These are phyloP conservation scores for Candida oleophila DNA, from an alignment of 805 yeast genomes.

Conservation along the genomic window DNA sequence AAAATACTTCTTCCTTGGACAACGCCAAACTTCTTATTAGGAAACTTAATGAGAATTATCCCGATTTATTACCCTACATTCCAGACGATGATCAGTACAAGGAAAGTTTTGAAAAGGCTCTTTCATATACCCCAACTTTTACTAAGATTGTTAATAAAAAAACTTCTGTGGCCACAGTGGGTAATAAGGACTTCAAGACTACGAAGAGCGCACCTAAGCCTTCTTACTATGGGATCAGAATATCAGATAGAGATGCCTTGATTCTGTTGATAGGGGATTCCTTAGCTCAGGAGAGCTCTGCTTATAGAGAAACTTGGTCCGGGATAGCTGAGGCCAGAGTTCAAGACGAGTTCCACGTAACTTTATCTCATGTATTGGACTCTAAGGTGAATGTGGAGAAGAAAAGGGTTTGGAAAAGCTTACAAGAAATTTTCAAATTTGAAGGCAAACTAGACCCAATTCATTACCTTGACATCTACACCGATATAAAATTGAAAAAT, in stretches of 20 bases:
- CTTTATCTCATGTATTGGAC: conserved; percentile 50
- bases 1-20: conserved; percentile 42
- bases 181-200: conserved; percentile 5
- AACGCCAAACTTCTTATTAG: conserved; percentile 49
- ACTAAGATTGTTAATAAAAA: conserved; percentile 33
- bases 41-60: conserved; percentile 39
- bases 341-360: conserved; percentile 63
- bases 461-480: conserved; percentile 17
- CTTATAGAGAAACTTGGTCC: conserved; percentile 15
- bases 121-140: conserved; percentile 51
- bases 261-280: neutral
- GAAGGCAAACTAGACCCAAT: neutral
- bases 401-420: conserved; percentile 17
- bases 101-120: conserved; percentile 52
- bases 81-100: conserved; percentile 44
- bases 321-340: conserved; percentile 28
- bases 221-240: neutral
- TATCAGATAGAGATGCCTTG: neutral
- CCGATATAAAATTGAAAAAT: conserved; percentile 40
- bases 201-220: conserved; percentile 6
- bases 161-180: conserved; percentile 5
- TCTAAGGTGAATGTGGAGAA: conserved; percentile 12
- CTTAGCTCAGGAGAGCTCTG: neutral
- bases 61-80: conserved; percentile 34
- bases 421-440: neutral